These are phyloP conservation scores for Polygonum maritimum DNA, from an alignment of 148 eudicot species.

Conservation along the genomic window DNA sequence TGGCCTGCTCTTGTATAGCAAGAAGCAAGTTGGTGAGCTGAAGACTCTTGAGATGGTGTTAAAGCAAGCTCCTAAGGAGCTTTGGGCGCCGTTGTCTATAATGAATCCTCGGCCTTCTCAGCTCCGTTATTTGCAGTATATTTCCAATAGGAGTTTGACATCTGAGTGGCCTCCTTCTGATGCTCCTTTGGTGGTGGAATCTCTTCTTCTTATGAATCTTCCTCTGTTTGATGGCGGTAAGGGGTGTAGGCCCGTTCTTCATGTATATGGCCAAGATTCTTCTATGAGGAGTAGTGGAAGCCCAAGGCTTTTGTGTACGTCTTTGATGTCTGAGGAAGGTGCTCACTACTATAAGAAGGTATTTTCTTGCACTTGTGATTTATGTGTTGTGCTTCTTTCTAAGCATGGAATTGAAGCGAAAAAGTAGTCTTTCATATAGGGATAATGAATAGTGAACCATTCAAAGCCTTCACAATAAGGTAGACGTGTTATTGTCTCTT, in stretches of 20 bases:
- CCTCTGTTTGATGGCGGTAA: constrained; percentile 42
- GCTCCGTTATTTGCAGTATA: constrained; percentile 53
- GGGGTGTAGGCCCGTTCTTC: constrained; percentile 59
- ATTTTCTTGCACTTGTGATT: neutral
- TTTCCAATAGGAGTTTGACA: constrained; percentile 22
- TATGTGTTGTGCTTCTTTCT: neutral
- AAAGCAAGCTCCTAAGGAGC: constrained; percentile 48
- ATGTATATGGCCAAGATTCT: constrained; percentile 49
- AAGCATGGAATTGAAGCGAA: no score
- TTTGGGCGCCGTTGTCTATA: constrained; percentile 25
- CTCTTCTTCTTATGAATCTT: constrained; percentile 36
- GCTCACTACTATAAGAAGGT: constrained; percentile 43
- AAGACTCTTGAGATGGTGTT: constrained; percentile 56
- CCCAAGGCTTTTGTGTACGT: constrained; percentile 38
- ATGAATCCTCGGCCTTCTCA: constrained; percentile 57
- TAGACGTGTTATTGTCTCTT: no score
- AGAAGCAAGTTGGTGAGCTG: constrained; percentile 36
- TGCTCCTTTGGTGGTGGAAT: constrained; percentile 36
- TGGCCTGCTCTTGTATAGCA: constrained; percentile 48
- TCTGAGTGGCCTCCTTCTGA: constrained; percentile 51
- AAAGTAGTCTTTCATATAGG: no score
- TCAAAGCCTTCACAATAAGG: no score
- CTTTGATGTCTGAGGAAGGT: constrained; percentile 28
- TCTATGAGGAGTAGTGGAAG: constrained; percentile 21
- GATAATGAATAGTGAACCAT: no score